A percentile compares a stretch with the other conserved stretches of the same genome.
Conservation (phyloP, 78 protist genomes). For the Monocercomonoides exilis region DNA sequence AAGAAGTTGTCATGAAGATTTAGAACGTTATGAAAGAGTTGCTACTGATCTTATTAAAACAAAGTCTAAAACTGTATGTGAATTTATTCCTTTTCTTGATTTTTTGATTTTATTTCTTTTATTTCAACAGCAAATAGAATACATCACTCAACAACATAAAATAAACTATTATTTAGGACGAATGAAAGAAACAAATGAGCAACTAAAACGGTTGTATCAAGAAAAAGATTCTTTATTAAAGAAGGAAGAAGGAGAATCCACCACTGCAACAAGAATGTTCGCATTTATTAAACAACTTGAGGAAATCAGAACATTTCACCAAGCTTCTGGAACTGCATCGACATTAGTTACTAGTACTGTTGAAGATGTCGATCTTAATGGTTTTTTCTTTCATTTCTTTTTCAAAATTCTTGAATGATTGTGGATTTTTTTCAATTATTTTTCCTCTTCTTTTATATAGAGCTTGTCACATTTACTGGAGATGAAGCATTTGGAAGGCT, state of each 20-base stretch:
- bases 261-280: not conserved
- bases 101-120: not conserved
- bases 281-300: not conserved
- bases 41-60: not conserved
- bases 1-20: not conserved
- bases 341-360: not conserved
- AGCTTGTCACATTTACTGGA: not conserved
- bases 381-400: not conserved
- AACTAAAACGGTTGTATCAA: conserved; percentile 31
- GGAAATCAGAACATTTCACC: not conserved
- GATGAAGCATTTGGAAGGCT: not conserved
- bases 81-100: not conserved
- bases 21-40: not conserved
- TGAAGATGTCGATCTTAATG: not conserved
- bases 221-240: conserved; percentile 45
- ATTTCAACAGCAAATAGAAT: not conserved
- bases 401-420: not conserved
- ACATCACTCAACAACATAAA: conserved; percentile 14
- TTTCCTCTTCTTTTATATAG: no score
- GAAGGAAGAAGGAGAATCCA: not conserved
- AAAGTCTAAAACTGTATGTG: not conserved
- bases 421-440: no score
- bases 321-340: not conserved
- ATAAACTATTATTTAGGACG: conserved; percentile 41
- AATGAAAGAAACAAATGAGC: conserved; percentile 22